Conservation (phyloP, 306 rosid species). For the Vigna nakashimae region DNA sequence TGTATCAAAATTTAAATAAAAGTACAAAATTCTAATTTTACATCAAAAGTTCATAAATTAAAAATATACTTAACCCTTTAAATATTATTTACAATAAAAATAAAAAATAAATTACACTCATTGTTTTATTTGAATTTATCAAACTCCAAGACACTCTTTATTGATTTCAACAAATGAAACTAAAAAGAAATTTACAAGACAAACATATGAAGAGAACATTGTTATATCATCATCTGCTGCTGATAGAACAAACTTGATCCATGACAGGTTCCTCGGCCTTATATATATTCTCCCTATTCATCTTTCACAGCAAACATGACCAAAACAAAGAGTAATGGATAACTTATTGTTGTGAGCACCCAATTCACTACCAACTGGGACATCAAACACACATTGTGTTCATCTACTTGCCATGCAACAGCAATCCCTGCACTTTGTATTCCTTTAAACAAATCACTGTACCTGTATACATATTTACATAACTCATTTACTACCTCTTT, state of each 20-base stretch:
- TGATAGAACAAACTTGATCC: no score
- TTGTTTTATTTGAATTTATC: no score
- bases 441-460: constrained; percentile 86
- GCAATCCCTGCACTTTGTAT: constrained; percentile 98
- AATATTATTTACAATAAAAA: no score
- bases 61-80: no score
- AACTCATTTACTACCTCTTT: neutral
- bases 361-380: constrained; percentile 73
- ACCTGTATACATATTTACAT: constrained; percentile 54
- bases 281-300: neutral
- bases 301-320: constrained; percentile 73
- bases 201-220: neutral
- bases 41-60: rapidly evolving
- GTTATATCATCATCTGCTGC: no score
- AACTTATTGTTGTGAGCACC: constrained; percentile 70
- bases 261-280: no score
- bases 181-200: neutral
- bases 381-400: constrained; percentile 57
- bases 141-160: no score
- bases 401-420: constrained; percentile 95
- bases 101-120: no score
- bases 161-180: no score
- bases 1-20: no score
- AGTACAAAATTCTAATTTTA: no score
- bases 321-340: constrained; percentile 69